Base-by-base conservation (phyloP, 2,329 filamentous ascomycete genomes). In the Fusarium metavorans region DNA sequence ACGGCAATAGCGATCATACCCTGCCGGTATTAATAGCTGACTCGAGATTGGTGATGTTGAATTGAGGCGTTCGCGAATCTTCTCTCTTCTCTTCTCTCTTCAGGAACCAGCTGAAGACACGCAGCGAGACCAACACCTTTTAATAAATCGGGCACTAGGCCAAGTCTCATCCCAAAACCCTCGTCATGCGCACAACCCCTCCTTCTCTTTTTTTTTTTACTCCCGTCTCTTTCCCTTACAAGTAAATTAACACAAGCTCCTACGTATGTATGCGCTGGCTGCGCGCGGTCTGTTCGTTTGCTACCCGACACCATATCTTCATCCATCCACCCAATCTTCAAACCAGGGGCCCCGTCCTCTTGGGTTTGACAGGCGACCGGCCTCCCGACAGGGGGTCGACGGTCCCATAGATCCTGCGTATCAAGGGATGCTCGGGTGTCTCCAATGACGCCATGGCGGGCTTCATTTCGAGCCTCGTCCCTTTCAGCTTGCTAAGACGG, bases 351-450 rank as follows among this genome's bases (percentile, higher is more conserved):
- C 67, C 59, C 62, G 66, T 59, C 60, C 48, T 70, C 74, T 74
- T 65, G 66, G 72, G 63, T 76, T 74, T 76, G 71, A 71, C 76
- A 77, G 69, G 74, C 62, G 76, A 75, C 72, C 48, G 58, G 70
- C 63, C 75, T 75, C 70, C 23, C 58, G 45, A 71, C 73, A 72
- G 45, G 64, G 75, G 71, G 48, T 30, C 4, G 61, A 13, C 35
- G 43, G 16, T 60, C 72, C 65, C 60, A 62, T 43, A 66, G 68
- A 68, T 69, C 66, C 64, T 74, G 62, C 48, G 48, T 52, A 52
- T 76, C 65, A 70, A 64, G 52, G 66, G 59, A 61, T 52, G 45
- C 27, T n/a, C 30, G n/a, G 67, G 57, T 61, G 74, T 73, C 74
- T 67, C 70, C 63, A 68, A 65, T 76, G 72, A 72, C 70, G 67